phyloP scores from a whole-genome alignment of 139 green algal genomes.

The Spirogloea muscicola region DNA sequence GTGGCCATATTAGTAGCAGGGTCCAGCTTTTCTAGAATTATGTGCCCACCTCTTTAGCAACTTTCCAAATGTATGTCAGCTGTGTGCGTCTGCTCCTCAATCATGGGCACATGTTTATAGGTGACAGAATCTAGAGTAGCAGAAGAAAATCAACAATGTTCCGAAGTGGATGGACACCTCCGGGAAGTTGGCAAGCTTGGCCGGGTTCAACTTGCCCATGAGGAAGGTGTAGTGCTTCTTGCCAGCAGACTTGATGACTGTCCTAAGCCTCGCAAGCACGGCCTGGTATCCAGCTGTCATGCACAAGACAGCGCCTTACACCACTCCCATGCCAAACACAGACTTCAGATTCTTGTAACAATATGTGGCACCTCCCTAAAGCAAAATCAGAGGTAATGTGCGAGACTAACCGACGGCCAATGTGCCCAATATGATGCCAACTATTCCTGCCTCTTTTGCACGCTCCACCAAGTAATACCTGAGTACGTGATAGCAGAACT shows the following conservation, averaged over 20 bases:
- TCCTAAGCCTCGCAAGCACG: slow-evolving; percentile 56
- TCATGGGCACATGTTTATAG: background rate
- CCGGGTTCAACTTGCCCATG: slow-evolving; percentile 83
- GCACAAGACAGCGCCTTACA: background rate
- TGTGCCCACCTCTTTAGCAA: background rate
- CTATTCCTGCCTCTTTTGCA: slow-evolving; percentile 72
- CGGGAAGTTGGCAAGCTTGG: slow-evolving; percentile 96
- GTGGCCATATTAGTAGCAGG: slow-evolving; percentile 28
- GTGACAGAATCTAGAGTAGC: too few species aligned
- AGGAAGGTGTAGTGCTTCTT: slow-evolving; percentile 52
- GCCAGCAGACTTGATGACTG: slow-evolving; percentile 40
- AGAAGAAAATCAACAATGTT: too few species aligned
- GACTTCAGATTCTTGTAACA: background rate
- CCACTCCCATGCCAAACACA: background rate
- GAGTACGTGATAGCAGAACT: too few species aligned
- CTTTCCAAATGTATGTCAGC: background rate
- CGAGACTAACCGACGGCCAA: slow-evolving; percentile 57
- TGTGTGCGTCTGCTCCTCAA: background rate
- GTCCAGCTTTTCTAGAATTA: background rate
- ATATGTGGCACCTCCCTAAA: background rate
- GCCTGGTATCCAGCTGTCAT: slow-evolving; percentile 65
- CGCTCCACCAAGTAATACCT: slow-evolving; percentile 85
- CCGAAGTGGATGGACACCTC: too few species aligned
- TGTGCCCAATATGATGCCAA: slow-evolving; percentile 78
- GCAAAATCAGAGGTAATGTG: slow-evolving; percentile 2